Evolutionary conservation across 1,284 basidiomycete species (phyloP), one percentile per base, ranked within the genome.

Genomic region (Pyrrhoderma lamaoense): DNA sequence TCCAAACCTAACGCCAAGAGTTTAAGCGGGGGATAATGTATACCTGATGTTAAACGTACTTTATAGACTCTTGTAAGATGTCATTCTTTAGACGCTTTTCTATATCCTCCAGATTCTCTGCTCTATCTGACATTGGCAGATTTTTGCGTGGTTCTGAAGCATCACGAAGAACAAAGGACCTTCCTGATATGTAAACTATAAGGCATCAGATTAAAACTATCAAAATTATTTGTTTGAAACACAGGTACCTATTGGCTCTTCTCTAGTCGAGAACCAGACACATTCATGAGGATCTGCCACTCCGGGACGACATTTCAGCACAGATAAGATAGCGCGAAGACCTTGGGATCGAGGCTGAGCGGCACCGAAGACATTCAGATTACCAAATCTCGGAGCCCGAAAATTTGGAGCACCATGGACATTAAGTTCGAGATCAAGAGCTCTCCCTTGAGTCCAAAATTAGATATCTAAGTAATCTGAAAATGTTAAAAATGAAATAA

Each of bases 351-450:
- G 92, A 11, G 96, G 96, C 65, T 99, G 96, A 1, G 96, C 96
- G 5, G 86, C 88, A 16, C 93, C 94, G 64, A 88, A 96, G 1
- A 97, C 90, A 58, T 93, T 93, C 45, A 95, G 74, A 56, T 80
- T 79, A 39, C 81, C 83, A 45, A 82, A 77, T 51, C 81, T 73
- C 19, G 86, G 85, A 44, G 89, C 83, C 55, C 96, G 78, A 64
- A 99, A 98, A 69, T 98, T 97, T 2, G 95, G 94, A 18, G 95
- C 95, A 35, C 96, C 96, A 64, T 89, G 85, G 2, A 99, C 77
- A 56, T 89, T 92, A 37, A 97, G 76, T 61, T 93, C 90, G n/a
- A 96, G 77, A 64, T 95, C 89, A 43, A 93, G 73, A 8, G 92
- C 91, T 53, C 92, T 80, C 38, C 90, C 92, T 82, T 63, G 14